A percentile compares a stretch with the other conserved stretches of the same genome.
Evolutionary conservation across 768 basidiomycete genomes (phyloP).

Genomic region (Hebeloma cylindrosporum): DNA sequence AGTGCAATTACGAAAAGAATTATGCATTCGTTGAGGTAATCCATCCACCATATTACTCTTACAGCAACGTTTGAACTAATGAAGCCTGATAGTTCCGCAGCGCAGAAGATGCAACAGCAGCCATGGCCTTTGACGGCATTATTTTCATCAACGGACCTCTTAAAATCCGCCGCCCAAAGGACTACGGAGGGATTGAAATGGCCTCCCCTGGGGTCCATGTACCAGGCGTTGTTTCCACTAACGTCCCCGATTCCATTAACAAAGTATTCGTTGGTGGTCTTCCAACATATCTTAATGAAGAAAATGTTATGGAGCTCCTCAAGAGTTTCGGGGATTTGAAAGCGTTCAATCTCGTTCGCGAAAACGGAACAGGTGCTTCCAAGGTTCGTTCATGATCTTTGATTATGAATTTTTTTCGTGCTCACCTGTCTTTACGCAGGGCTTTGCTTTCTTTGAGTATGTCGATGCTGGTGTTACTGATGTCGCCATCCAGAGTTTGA

Average conservation of each 20-base stretch:
- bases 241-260: conserved; percentile 96
- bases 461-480: conserved; percentile 87
- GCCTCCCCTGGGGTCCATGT: conserved; percentile 72
- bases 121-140: conserved; percentile 97
- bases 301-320: conserved; percentile 96
- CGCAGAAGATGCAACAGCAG: conserved; percentile 93
- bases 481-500: conserved; percentile 92
- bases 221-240: conserved; percentile 93
- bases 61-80: conserved; percentile 7
- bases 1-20: conserved; percentile 98
- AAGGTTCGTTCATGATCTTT: conserved; percentile 54
- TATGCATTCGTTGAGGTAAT: conserved; percentile 97
- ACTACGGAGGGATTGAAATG: conserved; percentile 84
- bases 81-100: conserved; percentile 80
- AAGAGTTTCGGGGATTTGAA: conserved; percentile 97
- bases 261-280: conserved; percentile 97
- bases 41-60: conserved; percentile 1
- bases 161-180: conserved; percentile 96
- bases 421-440: conserved; percentile 47
- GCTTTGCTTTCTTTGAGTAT: conserved; percentile 99
- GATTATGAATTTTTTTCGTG: not conserved
- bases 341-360: conserved; percentile 97
- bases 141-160: conserved; percentile 95
- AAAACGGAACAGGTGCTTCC: conserved; percentile 83
- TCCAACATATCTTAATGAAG: conserved; percentile 94